Percentiles rank a stretch among this genome's conserved stretches.
phyloP scores from a whole-genome alignment of 306 rosid species.

The Astragalus membranaceus region DNA sequence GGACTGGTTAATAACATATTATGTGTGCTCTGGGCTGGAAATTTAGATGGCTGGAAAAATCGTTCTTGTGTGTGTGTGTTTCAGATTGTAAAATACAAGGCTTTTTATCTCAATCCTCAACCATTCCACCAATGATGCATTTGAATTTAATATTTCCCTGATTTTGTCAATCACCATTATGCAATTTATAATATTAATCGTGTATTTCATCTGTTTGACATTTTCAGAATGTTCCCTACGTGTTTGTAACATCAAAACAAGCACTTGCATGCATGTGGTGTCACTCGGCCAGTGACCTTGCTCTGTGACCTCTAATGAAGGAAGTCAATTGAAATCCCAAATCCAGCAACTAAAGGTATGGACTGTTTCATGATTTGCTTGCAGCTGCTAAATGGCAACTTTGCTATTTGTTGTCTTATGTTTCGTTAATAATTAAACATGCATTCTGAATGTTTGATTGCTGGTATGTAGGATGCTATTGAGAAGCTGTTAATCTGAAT shows the following conservation, averaged over 20 bases:
- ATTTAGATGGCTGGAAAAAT: too few relatives aligned
- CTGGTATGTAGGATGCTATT: slow-evolving; percentile 70
- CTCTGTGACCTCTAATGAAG: slow-evolving; percentile 86
- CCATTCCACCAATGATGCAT: too few relatives aligned
- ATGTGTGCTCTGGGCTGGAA: too few relatives aligned
- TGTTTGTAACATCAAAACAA: slow-evolving; percentile 87
- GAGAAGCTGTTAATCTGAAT: slow-evolving; percentile 82
- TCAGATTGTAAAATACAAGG: too few relatives aligned
- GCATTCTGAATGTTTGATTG: not conserved
- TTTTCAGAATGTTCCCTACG: slow-evolving; percentile 78
- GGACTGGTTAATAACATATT: too few relatives aligned
- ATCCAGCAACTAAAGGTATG: slow-evolving; percentile 79
- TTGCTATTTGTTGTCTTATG: not conserved
- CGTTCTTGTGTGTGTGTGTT: too few relatives aligned
- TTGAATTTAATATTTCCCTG: too few relatives aligned
- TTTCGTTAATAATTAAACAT: not conserved
- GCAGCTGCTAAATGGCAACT: not conserved
- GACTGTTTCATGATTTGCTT: not conserved
- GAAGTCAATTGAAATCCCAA: slow-evolving; percentile 87
- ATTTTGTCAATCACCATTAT: too few relatives aligned
- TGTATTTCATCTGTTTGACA: not conserved
- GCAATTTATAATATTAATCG: too few relatives aligned
- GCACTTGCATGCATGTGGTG: too few relatives aligned
- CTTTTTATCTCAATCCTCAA: too few relatives aligned
- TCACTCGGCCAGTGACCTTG: slow-evolving; percentile 88